These are phyloP conservation scores for Senecio squalidus DNA, from an alignment of 140 eudicot genomes.

Conservation along the genomic window DNA sequence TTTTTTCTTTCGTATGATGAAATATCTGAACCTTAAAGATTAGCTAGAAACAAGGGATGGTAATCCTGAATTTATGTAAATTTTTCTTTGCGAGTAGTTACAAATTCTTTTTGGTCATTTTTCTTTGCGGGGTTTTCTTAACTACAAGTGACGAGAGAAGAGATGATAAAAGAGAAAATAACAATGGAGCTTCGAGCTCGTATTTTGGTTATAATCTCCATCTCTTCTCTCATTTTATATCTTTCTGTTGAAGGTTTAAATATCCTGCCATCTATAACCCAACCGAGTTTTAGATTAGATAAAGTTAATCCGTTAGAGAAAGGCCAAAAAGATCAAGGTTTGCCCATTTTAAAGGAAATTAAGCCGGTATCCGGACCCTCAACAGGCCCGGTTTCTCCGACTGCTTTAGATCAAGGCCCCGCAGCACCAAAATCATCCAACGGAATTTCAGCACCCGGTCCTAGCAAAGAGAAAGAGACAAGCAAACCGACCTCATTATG, in stretches of 20 bases:
- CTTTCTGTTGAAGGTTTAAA: slow-evolving; percentile 25
- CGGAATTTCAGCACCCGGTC: not conserved
- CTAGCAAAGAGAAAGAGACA: not conserved
- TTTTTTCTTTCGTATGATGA: slow-evolving; percentile 17
- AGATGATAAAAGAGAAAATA: slow-evolving; percentile 24
- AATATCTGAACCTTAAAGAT: not conserved
- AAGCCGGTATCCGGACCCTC: not conserved
- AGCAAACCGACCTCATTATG: slow-evolving; percentile 3
- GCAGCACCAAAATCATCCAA: not conserved
- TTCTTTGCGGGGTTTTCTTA: slow-evolving; percentile 12
- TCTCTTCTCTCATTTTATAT: slow-evolving; percentile 40
- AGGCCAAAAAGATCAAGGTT: slow-evolving; percentile 8
- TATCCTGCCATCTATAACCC: slow-evolving; percentile 30
- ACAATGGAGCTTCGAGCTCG: slow-evolving; percentile 29
- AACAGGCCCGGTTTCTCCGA: not conserved
- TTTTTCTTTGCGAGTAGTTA: slow-evolving; percentile 8
- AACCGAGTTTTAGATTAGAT: slow-evolving; percentile 4
- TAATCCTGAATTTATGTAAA: slow-evolving; percentile 20
- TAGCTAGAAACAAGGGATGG: slow-evolving; percentile 22
- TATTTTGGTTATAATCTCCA: slow-evolving; percentile 28
- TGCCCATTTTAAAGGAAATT: not conserved
- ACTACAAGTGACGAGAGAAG: slow-evolving; percentile 28
- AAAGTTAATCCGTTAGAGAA: not conserved
- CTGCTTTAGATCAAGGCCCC: not conserved
- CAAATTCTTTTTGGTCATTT: slow-evolving; percentile 2